Evolutionary conservation across 2,329 filamentous ascomycete species (phyloP).

Genomic region (Alternaria ventricosa): DNA sequence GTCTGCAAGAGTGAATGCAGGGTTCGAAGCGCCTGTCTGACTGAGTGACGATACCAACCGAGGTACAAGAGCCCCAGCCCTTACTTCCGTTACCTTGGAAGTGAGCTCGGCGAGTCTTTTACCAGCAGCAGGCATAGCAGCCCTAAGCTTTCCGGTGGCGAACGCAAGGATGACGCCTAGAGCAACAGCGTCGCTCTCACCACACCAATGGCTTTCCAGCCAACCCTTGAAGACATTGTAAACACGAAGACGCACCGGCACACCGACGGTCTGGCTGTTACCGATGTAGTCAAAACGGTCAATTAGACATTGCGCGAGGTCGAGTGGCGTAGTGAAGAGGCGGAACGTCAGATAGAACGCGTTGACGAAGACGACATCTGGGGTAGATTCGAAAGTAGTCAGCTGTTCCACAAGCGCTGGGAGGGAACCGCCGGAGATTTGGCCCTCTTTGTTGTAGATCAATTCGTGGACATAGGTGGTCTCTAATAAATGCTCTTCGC

Average conservation of each 20-base stretch:
- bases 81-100: conserved; percentile 75
- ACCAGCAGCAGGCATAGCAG: conserved; percentile 76
- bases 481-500: conserved; percentile 84
- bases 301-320: conserved; percentile 82
- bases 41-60: conserved; percentile 84
- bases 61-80: conserved; percentile 76
- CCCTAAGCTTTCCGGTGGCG: conserved; percentile 73
- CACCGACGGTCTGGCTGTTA: conserved; percentile 75
- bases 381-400: conserved; percentile 90
- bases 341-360: conserved; percentile 97
- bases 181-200: conserved; percentile 78
- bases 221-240: conserved; percentile 98
- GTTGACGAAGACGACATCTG: conserved; percentile 88
- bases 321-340: conserved; percentile 81
- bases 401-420: conserved; percentile 92
- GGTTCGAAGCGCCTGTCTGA: conserved; percentile 80
- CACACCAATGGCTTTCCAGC: conserved; percentile 94
- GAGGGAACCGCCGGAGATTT: conserved; percentile 90
- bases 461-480: conserved; percentile 92
- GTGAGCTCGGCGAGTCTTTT: conserved; percentile 81
- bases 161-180: conserved; percentile 80
- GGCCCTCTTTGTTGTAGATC: conserved; percentile 90
- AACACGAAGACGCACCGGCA: conserved; percentile 84
- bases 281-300: conserved; percentile 92
- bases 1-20: conserved; percentile 73